These are phyloP conservation scores for Marasmius oreades DNA, from an alignment of 1,284 basidiomycete species.

Conservation along the genomic window DNA sequence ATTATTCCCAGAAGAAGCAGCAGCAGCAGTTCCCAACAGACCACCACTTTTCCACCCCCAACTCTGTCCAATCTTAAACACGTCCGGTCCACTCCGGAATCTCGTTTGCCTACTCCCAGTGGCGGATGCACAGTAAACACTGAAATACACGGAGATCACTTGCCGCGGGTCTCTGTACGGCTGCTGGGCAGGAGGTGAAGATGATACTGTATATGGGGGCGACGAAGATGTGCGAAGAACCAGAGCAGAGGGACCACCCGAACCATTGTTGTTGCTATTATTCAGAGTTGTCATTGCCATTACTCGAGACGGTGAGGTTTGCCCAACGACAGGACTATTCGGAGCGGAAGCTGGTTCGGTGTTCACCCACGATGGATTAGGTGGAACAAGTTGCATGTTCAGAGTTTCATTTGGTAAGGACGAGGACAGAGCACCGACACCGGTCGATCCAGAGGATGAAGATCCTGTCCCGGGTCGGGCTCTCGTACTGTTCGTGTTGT, in stretches of 20 bases:
- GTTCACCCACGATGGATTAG: background rate
- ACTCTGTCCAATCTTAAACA: slow-evolving; percentile 76
- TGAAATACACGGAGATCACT: slow-evolving; percentile 74
- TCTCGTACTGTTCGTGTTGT: slow-evolving; percentile 2
- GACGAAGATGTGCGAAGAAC: background rate
- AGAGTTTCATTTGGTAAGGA: slow-evolving; percentile 9
- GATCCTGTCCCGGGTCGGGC: slow-evolving; percentile 12
- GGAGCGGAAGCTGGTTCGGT: too few relatives aligned
- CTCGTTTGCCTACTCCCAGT: slow-evolving; percentile 81
- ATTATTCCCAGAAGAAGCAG: slow-evolving; percentile 9
- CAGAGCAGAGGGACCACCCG: slow-evolving; percentile 15
- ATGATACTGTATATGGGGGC: slow-evolving; percentile 37
- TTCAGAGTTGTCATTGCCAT: background rate
- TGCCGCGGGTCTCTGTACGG: slow-evolving; percentile 76
- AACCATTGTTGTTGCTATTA: background rate
- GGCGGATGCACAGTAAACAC: slow-evolving; percentile 77
- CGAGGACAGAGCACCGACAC: slow-evolving; percentile 7
- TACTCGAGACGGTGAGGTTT: background rate
- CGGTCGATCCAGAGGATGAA: slow-evolving; percentile 9
- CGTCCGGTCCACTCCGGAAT: slow-evolving; percentile 84
- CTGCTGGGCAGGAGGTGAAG: slow-evolving; percentile 43
- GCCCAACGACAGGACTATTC: too few relatives aligned
- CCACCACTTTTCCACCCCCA: slow-evolving; percentile 80
- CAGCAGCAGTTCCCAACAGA: slow-evolving; percentile 36
- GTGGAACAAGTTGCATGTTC: slow-evolving; percentile 4